Conservation (phyloP, 164 flowering plant species). For the Warburgia ugandensis region DNA sequence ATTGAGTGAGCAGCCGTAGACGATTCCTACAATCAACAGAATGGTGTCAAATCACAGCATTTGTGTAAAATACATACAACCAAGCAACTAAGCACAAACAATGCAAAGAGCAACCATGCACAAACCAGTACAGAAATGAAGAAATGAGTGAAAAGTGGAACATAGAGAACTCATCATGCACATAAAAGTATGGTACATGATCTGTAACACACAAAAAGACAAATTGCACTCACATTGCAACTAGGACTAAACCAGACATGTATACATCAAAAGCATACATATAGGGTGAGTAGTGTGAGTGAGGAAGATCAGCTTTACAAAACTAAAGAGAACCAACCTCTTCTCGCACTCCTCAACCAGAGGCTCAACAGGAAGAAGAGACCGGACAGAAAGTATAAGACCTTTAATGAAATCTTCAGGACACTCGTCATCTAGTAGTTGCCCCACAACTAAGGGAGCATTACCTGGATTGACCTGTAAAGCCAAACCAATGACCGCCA, state of each 20-base stretch:
- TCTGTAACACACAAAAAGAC: too few species aligned
- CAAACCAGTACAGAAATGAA: constrained; percentile 6
- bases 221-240: too few species aligned
- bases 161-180: too few species aligned
- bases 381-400: constrained; percentile 45
- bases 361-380: constrained; percentile 98
- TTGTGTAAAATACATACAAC: too few species aligned
- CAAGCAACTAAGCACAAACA: too few species aligned
- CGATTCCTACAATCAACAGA: constrained; percentile 86
- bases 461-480: constrained; percentile 92
- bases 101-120: too few species aligned
- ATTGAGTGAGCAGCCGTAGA: constrained; percentile 91
- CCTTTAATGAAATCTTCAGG: constrained; percentile 99
- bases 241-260: too few species aligned
- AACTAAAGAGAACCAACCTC: constrained; percentile 38
- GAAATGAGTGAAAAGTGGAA: constrained; percentile 10
- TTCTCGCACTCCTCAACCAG: constrained; percentile 98
- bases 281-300: too few species aligned
- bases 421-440: constrained; percentile 97
- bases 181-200: too few species aligned
- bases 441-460: constrained; percentile 99
- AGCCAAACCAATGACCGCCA: constrained; percentile 1
- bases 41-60: too few species aligned
- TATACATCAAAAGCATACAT: too few species aligned
- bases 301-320: too few species aligned